Evolutionary conservation across 1,139 yeast species (phyloP), one percentile per base, ranked within the genome.

Genomic region (Taphrina confusa): DNA sequence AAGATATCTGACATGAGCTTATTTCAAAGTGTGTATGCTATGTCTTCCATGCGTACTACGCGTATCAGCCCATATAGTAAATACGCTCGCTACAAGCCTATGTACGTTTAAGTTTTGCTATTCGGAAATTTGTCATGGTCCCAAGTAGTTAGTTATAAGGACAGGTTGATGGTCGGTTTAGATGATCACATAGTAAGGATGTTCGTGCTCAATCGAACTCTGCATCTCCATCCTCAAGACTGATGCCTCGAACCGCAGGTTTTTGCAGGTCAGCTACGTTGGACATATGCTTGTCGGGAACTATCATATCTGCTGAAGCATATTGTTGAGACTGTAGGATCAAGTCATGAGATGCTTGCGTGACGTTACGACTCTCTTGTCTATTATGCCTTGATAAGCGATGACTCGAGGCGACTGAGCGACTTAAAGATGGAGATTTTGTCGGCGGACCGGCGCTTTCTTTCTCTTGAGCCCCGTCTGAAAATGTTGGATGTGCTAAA

Each of bases 151-250:
- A n/a, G n/a, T n/a, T n/a, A n/a, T n/a, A n/a, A n/a, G n/a, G n/a
- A n/a, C n/a, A n/a, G n/a, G n/a, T n/a, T n/a, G n/a, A n/a, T n/a
- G n/a, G n/a, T n/a, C n/a, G n/a, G n/a, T n/a, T n/a, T n/a, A n/a
- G n/a, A n/a, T n/a, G n/a, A n/a, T n/a, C n/a, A n/a, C n/a, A n/a
- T n/a, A n/a, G n/a, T n/a, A n/a, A n/a, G n/a, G n/a, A n/a, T n/a
- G n/a, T n/a, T n/a, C n/a, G n/a, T n/a, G n/a, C n/a, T 40, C 22
- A 54, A 36, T 54, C 58, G 14, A 28, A 46, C 22, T 54, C 49
- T 12, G 44, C 34, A 9, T 44, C 51, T 18, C 58, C 51, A 25
- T 54, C 58, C 37, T 54, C 58, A 3, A 54, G 36, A 22, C 58
- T 54, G 51, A 54, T 44, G 12, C 58, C 58, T 12, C 22, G 16